Percentiles rank a stretch among this genome's conserved stretches.
phyloP scores from a whole-genome alignment of 331 rosid genomes.

The Prunus yedoensis region DNA sequence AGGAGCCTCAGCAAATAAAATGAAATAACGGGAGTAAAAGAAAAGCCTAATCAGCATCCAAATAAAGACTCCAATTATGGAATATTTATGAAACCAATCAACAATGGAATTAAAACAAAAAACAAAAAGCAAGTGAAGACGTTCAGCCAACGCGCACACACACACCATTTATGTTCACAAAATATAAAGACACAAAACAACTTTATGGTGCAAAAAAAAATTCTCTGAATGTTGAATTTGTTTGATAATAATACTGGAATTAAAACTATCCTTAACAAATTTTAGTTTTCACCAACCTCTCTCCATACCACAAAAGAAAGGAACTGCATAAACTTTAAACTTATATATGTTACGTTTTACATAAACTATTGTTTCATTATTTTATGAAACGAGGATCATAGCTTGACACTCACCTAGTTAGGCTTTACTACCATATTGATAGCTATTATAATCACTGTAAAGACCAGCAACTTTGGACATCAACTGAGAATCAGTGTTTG shows the following conservation, averaged over 20 bases:
- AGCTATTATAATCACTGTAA: neutral
- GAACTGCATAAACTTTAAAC: neutral
- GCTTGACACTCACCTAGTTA: too few relatives aligned
- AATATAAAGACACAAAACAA: neutral
- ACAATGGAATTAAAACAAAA: neutral
- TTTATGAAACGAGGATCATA: neutral
- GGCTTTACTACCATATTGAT: too few relatives aligned
- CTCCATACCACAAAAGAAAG: neutral
- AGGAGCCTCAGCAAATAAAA: constrained; percentile 25
- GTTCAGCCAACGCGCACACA: neutral
- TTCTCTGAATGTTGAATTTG: neutral
- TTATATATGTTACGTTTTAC: neutral
- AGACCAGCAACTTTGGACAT: neutral
- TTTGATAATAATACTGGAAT: neutral
- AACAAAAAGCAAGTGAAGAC: neutral
- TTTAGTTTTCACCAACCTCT: neutral
- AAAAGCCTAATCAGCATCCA: neutral
- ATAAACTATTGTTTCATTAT: neutral
- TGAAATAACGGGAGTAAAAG: neutral
- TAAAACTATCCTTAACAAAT: neutral
- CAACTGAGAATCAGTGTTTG: neutral
- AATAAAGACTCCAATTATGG: neutral
- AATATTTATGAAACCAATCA: neutral
- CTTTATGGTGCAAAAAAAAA: neutral
- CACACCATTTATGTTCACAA: neutral